These are phyloP conservation scores for Triticum timopheevii DNA, from an alignment of 176 grass and related monocot species.

Conservation along the genomic window DNA sequence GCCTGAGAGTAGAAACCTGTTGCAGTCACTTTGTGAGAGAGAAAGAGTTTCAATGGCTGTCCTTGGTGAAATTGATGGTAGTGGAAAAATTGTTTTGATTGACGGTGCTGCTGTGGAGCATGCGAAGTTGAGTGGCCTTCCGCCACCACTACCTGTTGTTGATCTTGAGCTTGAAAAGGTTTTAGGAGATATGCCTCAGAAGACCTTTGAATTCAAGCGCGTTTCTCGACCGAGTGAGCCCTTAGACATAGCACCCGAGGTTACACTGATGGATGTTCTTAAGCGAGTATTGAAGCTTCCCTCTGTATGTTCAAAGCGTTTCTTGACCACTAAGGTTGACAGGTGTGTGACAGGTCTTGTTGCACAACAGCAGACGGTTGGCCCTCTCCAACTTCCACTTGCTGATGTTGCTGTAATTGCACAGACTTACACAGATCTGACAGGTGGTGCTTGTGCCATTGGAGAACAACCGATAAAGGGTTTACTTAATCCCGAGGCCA, in stretches of 20 bases:
- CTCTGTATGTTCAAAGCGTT: constrained; percentile 89
- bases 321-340: constrained; percentile 94
- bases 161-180: constrained; percentile 94
- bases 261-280: constrained; percentile 71
- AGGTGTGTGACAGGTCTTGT: constrained; percentile 92
- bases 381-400: constrained; percentile 79
- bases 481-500: constrained; percentile 77
- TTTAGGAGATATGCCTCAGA: constrained; percentile 93
- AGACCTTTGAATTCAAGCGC: constrained; percentile 70
- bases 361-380: constrained; percentile 86
- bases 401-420: constrained; percentile 91
- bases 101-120: constrained; percentile 67
- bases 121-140: constrained; percentile 46
- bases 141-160: constrained; percentile 56
- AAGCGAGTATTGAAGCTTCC: constrained; percentile 75
- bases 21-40: constrained; percentile 71
- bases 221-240: constrained; percentile 50
- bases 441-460: constrained; percentile 82
- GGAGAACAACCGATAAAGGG: constrained; percentile 90
- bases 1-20: constrained; percentile 52
- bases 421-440: constrained; percentile 75
- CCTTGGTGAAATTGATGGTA: constrained; percentile 78
- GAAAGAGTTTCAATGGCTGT: constrained; percentile 89
- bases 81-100: constrained; percentile 86
- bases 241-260: constrained; percentile 66